Base-by-base conservation (phyloP, 108 stramenopile genomes). In the Pseudonitzschia delicatissima region DNA sequence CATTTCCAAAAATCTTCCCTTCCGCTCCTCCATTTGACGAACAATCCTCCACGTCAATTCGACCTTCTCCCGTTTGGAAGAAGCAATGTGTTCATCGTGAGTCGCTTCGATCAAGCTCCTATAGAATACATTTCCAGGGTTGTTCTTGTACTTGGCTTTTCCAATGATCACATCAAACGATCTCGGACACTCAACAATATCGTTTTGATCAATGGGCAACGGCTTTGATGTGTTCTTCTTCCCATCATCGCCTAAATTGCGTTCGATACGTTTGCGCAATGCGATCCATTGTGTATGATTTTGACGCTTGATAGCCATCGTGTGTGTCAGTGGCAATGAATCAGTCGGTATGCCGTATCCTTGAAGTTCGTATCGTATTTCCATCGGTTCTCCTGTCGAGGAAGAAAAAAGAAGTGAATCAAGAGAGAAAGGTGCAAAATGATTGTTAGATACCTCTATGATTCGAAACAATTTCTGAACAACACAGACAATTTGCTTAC, bases 311-410 rank as follows among this genome's bases (percentile, higher is more conserved):
- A 44, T 13, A 6, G 42, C n/a, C 42, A 44, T 44, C 2, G 42
- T 44, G 7, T 44, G 42, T 2, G 42, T 44, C n/a, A 44, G 13
- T 44, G 42, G 42, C 42, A 44, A 44, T 6, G n/a, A 7, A 44
- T 44, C 42, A 44, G n/a, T n/a, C 3, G 42, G 42, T 44, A 44
- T 58, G 15, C 57, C 57, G 34, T 58, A 58, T 15, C 57, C 57
- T 37, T 36, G 32, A 0, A 72, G 42, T 20, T 50, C 11, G 45
- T 62, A 62, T 26, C 49, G 17, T 7, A 63, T 45, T 63, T 71
- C 69, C 20, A 47, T 29, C 3, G 32, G 34, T 34, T 58, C 57
- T 28, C 35, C 35, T 44, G 6, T n/a, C 42, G n/a, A 2, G 7
- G n/a, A n/a, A n/a, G n/a, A n/a, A n/a, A n/a, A n/a, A n/a, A n/a